Base-by-base conservation (phyloP, 1,284 basidiomycete species). In the Mycena citricolor region DNA sequence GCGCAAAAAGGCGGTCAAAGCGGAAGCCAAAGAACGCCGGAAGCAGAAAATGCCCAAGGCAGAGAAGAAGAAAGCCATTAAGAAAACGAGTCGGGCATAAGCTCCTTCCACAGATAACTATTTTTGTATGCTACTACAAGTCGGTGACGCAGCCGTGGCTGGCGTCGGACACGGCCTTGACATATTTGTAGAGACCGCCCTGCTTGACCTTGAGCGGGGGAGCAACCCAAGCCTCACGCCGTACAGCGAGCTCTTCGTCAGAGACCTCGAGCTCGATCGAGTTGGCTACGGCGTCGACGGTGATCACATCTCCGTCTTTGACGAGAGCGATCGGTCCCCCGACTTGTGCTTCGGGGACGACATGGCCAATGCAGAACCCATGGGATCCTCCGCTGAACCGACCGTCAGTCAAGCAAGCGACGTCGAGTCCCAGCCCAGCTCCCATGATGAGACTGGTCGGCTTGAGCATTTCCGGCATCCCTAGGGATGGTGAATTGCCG, bases 391-490 rank as follows among this genome's bases (percentile, higher is more conserved):
- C 94, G 57, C 88, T 92, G 73, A 97, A 97, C 51, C 93, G 82
- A 39, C 94, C 93, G 67, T 97, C 93, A 13, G 93, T 97, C 53
- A 97, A 70, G 62, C 89, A 92, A 25, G 93, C 93, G 32, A 94
- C 90, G 54, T 93, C 90, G 52, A 86, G 68, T 8, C 92, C 92
- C 7, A 95, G 74, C n/a, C 93, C 93, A 4, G 92, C 91, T 38
- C 93, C 93, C 87, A 94, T 94, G 63, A 94, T 87, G 54, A 90
- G 63, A 66, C 86, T 87, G 20, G 90, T 93, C 12, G 90, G 89
- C 61, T 94, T 94, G 42, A 95, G 76, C 92, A 94, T 94, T 70
- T 94, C 91, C 33, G 90, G 92, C 91, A 94, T 94, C 41, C 92
- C 90, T 80, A 42, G 42, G 37, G 44, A 39, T 53, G 25, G 24